These are phyloP conservation scores for Cymbidium sinense DNA, from an alignment of 106 monocot species.

Conservation along the genomic window DNA sequence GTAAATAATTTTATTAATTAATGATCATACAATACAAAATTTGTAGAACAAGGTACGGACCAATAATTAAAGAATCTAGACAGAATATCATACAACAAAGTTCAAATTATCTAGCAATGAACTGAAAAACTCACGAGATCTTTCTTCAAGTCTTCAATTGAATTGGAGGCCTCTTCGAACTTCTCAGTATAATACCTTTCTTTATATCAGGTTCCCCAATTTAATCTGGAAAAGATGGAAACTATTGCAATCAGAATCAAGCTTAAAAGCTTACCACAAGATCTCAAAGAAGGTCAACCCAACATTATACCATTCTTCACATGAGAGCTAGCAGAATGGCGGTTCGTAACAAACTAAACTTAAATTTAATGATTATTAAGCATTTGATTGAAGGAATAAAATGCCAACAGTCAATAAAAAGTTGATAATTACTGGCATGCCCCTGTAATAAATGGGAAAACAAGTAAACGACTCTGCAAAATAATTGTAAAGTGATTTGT, in stretches of 20 bases:
- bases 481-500: background rate
- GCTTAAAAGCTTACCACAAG: background rate
- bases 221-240: slow-evolving; percentile 49
- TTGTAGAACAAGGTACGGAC: background rate
- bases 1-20: background rate
- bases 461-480: background rate
- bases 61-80: background rate
- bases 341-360: background rate
- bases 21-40: background rate
- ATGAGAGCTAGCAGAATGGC: background rate
- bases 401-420: background rate
- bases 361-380: background rate
- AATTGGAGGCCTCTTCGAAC: slow-evolving; percentile 38
- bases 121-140: slow-evolving; percentile 65
- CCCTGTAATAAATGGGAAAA: background rate
- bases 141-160: slow-evolving; percentile 52
- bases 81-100: slow-evolving; percentile 1
- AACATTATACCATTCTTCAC: background rate
- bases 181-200: slow-evolving; percentile 88
- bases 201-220: slow-evolving; percentile 90
- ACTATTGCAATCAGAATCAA: background rate
- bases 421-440: background rate
- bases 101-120: background rate
- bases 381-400: background rate
- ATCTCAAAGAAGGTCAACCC: background rate